Evolutionary conservation across 2,329 filamentous ascomycete species (phyloP), one percentile per base, ranked within the genome.

Genomic region (Fusarium palustre): DNA sequence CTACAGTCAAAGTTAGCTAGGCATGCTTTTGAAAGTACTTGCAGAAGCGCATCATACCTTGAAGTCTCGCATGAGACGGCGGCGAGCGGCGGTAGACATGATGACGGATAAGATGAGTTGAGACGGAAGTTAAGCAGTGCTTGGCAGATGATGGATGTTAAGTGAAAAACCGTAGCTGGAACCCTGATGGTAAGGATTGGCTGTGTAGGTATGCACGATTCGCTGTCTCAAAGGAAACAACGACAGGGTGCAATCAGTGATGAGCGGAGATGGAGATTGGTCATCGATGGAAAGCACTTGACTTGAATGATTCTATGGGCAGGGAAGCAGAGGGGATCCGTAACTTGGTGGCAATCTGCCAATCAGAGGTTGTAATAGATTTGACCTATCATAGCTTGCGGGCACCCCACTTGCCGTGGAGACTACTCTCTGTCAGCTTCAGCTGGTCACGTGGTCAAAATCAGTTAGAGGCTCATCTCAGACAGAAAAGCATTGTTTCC

Each of bases 51-150:
- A 48, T 64, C 71, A 78, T 88, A 97, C 94, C 92, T 98, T 98
- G 88, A 98, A 98, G 85, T 98, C 96, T 80, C 96, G 92, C 96
- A 99, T 98, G 81, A 99, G 86, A 79, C 96, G 93, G 79, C 96
- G 92, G 79, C 96, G 92, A 74, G 96, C 96, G 74, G 95, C 92
- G 69, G 96, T 98, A 76, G 95, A 98, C 95, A 85, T 86, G 63
- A 50, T 78, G 73, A 52, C 36, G 45, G 67, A 59, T 73, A 34
- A 20, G 18, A 64, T 13, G 48, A 16, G 47, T 52, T 43, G 34
- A 45, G 45, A 57, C 39, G 55, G 43, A 41, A 57, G 34, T 49
- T 38, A 12, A 39, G 6, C 15, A 33, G 13, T 46, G 38, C 25
- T 43, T 31, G 39, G 38, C 18, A 12, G 46, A 50, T 49, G 57